Percentiles rank a stretch among this genome's conserved stretches.
These are phyloP conservation scores for Phytopythium oedochilum DNA, from an alignment of 352 stramenopile species.

Conservation along the genomic window DNA sequence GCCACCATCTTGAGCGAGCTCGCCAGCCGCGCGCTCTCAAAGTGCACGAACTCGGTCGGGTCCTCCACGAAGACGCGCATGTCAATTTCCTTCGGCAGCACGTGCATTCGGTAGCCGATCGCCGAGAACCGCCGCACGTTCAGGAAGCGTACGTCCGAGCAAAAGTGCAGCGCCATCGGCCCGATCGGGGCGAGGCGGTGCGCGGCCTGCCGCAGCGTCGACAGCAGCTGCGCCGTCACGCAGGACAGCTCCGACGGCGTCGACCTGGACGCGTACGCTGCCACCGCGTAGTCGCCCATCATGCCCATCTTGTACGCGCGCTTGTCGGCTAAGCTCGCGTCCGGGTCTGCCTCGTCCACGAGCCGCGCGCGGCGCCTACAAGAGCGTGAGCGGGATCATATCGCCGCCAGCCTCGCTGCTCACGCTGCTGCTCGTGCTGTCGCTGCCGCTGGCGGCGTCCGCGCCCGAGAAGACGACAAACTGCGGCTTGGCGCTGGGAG, in stretches of 20 bases:
- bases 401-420: background rate
- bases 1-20: constrained; percentile 58
- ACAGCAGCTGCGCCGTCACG: constrained; percentile 47
- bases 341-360: constrained; percentile 24
- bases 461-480: constrained; percentile 3
- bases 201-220: constrained; percentile 29
- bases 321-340: constrained; percentile 34
- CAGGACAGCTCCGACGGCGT: constrained; percentile 34
- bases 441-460: background rate
- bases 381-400: constrained; percentile 2
- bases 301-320: constrained; percentile 58
- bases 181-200: constrained; percentile 48
- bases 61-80: constrained; percentile 55
- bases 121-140: constrained; percentile 43
- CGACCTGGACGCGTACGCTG: background rate
- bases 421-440: background rate
- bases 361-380: constrained; percentile 32
- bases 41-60: constrained; percentile 58
- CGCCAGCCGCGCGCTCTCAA: constrained; percentile 46
- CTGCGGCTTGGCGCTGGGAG: background rate
- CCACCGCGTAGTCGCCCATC: constrained; percentile 44
- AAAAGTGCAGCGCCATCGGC: constrained; percentile 62
- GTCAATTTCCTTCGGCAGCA: constrained; percentile 57
- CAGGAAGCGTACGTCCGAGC: constrained; percentile 37
- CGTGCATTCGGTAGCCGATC: constrained; percentile 54